Base-by-base conservation (phyloP, 2,329 filamentous ascomycete genomes). In the Trichoderma sp. region DNA sequence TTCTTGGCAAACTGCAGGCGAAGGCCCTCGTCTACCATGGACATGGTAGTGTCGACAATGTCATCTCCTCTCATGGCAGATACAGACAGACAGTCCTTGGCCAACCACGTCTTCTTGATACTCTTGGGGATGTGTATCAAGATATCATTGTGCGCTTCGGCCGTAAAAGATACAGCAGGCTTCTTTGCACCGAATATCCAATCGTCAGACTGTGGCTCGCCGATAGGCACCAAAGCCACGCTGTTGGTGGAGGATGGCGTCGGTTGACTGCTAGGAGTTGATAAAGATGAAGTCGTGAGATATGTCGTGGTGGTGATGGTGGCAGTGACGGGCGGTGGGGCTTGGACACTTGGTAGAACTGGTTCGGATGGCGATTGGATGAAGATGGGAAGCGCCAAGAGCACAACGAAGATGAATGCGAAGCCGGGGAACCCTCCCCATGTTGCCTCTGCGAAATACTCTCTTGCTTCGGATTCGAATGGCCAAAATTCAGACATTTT, bases 51-150 rank as follows among this genome's bases (percentile, higher is more conserved):
- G 65, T 83, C 81, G 59, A 89, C 80, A 43, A 79, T 77, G 39
- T 79, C 74, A 16, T 82, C 79, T 4, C 81, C 83, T 54, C 86
- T 83, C 51, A 82, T 83, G 28, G 88, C 85, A 28, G 85, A 83
- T 64, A 90, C 83, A 63, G 82, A 80, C 70, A 90, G 83, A 37
- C 87, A 87, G 37, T 86, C 83, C 73, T 83, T 86, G 4, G 83
- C 80, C 56, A 88, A 80, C 86, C 87, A 89, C 30, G 79, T 55
- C 81, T 82, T 76, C 84, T 89, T 73, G 80, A 84, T 56, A 75
- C 79, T 59, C 46, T 80, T 78, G 2, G 86, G 83, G 14, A 89
- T 83, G 61, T 82, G 84, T 61, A 89, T 81, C 61, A 88, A 75
- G 34, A 89, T 83, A 69, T 86, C 83, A 66, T 84, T 83, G 66